Conservation (phyloP, 495 filamentous ascomycete species). For the Pyrenula aspistea region DNA sequence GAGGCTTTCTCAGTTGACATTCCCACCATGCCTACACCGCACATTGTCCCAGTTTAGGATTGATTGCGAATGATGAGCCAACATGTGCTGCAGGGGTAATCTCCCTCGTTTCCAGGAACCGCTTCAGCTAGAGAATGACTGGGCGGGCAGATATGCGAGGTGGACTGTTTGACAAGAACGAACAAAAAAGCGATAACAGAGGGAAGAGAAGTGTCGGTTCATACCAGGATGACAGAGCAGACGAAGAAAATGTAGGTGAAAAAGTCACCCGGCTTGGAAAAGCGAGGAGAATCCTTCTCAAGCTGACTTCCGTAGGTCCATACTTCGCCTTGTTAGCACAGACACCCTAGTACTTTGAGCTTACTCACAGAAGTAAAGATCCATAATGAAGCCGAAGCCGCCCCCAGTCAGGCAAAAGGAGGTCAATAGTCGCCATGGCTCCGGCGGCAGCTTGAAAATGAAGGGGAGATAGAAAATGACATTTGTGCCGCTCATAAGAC, state of each 20-base stretch:
- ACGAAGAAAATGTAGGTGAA: constrained; percentile 56
- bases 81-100: constrained; percentile 71
- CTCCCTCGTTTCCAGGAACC: constrained; percentile 98
- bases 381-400: constrained; percentile 55
- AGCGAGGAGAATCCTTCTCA: constrained; percentile 47
- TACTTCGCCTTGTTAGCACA: constrained; percentile 33
- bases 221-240: constrained; percentile 47
- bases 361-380: constrained; percentile 68
- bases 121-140: constrained; percentile 70
- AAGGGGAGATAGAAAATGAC: constrained; percentile 44
- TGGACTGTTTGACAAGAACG: constrained; percentile 14
- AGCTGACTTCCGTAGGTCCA: constrained; percentile 53
- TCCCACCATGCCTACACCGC: constrained; percentile 87
- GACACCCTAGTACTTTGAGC: neutral
- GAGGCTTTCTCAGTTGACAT: constrained; percentile 69
- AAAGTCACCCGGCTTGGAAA: constrained; percentile 54
- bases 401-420: constrained; percentile 60
- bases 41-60: constrained; percentile 50
- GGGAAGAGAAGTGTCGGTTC: constrained; percentile 5
- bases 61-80: constrained; percentile 71
- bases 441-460: constrained; percentile 53
- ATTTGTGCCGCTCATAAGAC: constrained; percentile 37
- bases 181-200: constrained; percentile 6
- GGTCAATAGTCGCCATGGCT: constrained; percentile 58
- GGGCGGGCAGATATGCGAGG: constrained; percentile 96